Base-by-base conservation (phyloP, 1,284 basidiomycete species). In the Puccinia triticina region DNA sequence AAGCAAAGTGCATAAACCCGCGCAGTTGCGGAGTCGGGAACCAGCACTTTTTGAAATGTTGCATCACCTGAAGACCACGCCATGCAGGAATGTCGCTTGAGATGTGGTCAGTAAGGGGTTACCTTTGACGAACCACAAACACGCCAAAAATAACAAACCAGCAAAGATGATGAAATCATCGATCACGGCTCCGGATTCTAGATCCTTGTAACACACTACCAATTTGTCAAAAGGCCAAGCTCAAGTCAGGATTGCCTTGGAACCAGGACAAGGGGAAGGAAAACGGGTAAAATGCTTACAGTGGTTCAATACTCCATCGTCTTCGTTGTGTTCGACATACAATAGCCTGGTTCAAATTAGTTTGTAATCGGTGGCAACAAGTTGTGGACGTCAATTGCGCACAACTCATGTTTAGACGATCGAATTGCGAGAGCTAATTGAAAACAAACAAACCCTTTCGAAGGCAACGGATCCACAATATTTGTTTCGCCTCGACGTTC, bases 1-100 rank as follows among this genome's bases (percentile, higher is more conserved):
- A 86, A 86, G 73, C 85, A 84, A 83, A 86, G 85, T 77, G 85
- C 85, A 72, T 85, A 85, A 40, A 85, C 84, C 29, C 86, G 83
- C 18, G 83, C 83, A 14, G 79, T 77, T 29, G 81, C 66, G n/a
- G 83, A 72, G 26, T 82, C 81, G 18, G 83, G 82, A 29, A 77
- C 72, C 8, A 82, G 61, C 4, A 83, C 84, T 59, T 82, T 74
- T 29, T 82, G 67, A 75, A 85, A 85, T 10, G 82, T 81, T 29
- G 84, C 84, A 69, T 84, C 82, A 29, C 83, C 83, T 82, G 37
- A 12, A 40, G 61, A 53, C 12, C n/a, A 50, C 12, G 10, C 29
- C 18, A n/a, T n/a, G n/a, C n/a, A n/a, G n/a, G n/a, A n/a, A n/a
- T n/a, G n/a, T n/a, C n/a, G n/a, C n/a, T n/a, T n/a, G n/a, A n/a